Evolutionary conservation across 2,329 filamentous ascomycete species (phyloP).

Genomic region (Xylariaceae sp.): DNA sequence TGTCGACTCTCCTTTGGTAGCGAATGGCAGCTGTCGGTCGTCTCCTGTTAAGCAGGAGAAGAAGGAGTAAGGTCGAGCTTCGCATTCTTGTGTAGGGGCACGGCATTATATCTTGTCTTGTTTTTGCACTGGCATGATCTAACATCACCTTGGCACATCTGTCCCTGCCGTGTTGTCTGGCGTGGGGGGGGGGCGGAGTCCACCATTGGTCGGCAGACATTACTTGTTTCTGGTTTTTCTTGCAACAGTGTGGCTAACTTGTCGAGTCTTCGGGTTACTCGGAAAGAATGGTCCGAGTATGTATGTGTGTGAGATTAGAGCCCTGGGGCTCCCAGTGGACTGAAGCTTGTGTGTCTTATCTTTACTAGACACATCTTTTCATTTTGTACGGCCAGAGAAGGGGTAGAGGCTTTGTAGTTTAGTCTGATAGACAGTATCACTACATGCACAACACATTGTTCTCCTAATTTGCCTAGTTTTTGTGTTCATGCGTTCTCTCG

Average conservation of each 20-base stretch:
- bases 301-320: constrained; percentile 19
- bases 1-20: constrained; percentile 45
- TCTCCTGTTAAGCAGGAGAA: constrained; percentile 49
- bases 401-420: constrained; percentile 23
- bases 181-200: constrained; percentile 18
- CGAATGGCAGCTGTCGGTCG: constrained; percentile 45
- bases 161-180: constrained; percentile 19
- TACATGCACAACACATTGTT: constrained; percentile 20
- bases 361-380: constrained; percentile 28
- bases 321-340: constrained; percentile 21
- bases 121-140: constrained; percentile 28
- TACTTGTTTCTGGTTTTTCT: constrained; percentile 23
- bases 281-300: constrained; percentile 25
- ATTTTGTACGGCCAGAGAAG: constrained; percentile 24
- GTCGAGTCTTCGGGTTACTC: constrained; percentile 23
- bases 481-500: not conserved
- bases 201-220: constrained; percentile 20
- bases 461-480: not conserved
- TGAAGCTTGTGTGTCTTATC: constrained; percentile 26
- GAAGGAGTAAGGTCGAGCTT: constrained; percentile 26
- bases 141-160: constrained; percentile 26
- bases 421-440: constrained; percentile 29
- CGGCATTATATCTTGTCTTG: constrained; percentile 25
- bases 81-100: constrained; percentile 22
- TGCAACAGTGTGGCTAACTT: constrained; percentile 17